Conservation (phyloP, 768 basidiomycete species). For the Tylopilus sp. region DNA sequence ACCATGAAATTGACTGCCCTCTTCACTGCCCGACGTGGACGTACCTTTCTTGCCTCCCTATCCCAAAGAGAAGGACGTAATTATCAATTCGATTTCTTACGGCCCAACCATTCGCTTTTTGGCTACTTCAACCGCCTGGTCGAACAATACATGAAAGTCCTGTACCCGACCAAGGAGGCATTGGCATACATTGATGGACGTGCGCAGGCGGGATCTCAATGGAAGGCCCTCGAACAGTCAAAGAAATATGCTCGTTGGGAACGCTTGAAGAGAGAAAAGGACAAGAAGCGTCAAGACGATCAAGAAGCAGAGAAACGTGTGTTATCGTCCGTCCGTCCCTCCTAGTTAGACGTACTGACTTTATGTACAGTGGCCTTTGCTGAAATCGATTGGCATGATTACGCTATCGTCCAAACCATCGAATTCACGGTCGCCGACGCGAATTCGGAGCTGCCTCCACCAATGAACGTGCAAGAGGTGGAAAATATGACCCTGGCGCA, state of each 20-base stretch:
- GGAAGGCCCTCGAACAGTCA: slow-evolving; percentile 76
- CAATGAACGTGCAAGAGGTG: slow-evolving; percentile 92
- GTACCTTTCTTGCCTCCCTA: slow-evolving; percentile 78
- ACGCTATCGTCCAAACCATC: slow-evolving; percentile 95
- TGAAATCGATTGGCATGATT: slow-evolving; percentile 99
- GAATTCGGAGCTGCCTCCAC: slow-evolving; percentile 88
- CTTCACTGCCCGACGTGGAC: slow-evolving; percentile 90
- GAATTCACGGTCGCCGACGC: slow-evolving; percentile 95
- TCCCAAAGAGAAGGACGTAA: slow-evolving; percentile 90
- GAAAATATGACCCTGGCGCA: slow-evolving; percentile 96
- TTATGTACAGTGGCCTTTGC: slow-evolving; percentile 76
- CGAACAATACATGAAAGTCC: slow-evolving; percentile 90
- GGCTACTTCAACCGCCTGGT: slow-evolving; percentile 96
- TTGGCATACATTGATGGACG: slow-evolving; percentile 72
- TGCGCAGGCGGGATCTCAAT: slow-evolving; percentile 61
- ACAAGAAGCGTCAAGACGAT: slow-evolving; percentile 85
- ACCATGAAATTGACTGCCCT: slow-evolving; percentile 95
- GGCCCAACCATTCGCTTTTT: slow-evolving; percentile 94
- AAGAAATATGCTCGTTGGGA: slow-evolving; percentile 87
- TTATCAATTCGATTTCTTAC: slow-evolving; percentile 96
- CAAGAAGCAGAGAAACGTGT: slow-evolving; percentile 85
- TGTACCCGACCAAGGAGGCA: slow-evolving; percentile 76
- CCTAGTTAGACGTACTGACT: neutral
- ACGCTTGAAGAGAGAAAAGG: slow-evolving; percentile 74
- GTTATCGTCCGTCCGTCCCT: slow-evolving; percentile 28